Percentiles rank a stretch among this genome's conserved stretches.
Evolutionary conservation across 306 rosid species (phyloP).

Genomic region (Pyrus betulifolia): DNA sequence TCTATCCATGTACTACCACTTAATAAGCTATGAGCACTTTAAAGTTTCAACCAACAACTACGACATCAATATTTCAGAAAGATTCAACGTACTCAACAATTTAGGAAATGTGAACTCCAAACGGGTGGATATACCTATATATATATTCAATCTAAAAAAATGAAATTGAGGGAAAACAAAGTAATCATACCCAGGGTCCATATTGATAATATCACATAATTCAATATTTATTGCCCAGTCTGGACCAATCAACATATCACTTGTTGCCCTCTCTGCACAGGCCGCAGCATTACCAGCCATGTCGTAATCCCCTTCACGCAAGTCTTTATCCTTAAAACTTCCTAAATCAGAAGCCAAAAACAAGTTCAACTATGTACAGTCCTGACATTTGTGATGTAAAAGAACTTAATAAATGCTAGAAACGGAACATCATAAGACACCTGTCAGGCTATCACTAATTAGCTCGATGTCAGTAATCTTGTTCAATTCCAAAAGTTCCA

Average conservation of each 20-base stretch:
- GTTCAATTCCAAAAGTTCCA: background rate
- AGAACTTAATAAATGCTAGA: too few relatives aligned
- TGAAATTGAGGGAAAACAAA: background rate
- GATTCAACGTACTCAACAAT: background rate
- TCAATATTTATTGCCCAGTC: conserved; percentile 97
- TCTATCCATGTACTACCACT: background rate
- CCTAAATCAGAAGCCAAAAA: conserved; percentile 15
- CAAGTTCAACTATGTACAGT: conserved; percentile 5
- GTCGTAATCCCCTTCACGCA: conserved; percentile 4
- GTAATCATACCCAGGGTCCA: conserved; percentile 67
- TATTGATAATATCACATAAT: conserved; percentile 79
- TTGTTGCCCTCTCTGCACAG: conserved; percentile 91
- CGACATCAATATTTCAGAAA: background rate
- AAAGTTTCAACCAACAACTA: background rate
- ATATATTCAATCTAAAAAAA: background rate
- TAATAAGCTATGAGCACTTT: background rate
- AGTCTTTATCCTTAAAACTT: conserved; percentile 16
- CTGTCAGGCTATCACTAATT: background rate
- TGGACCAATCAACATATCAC: conserved; percentile 89
- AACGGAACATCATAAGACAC: too few relatives aligned
- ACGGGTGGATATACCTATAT: background rate
- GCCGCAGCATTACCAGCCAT: conserved; percentile 81
- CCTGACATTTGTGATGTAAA: background rate
- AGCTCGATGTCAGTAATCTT: background rate
- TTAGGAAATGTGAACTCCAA: background rate